A percentile compares a stretch with the other conserved stretches of the same genome.
These are phyloP conservation scores for Nothopassalora personata DNA, from an alignment of 2,329 filamentous ascomycete species.

Conservation along the genomic window DNA sequence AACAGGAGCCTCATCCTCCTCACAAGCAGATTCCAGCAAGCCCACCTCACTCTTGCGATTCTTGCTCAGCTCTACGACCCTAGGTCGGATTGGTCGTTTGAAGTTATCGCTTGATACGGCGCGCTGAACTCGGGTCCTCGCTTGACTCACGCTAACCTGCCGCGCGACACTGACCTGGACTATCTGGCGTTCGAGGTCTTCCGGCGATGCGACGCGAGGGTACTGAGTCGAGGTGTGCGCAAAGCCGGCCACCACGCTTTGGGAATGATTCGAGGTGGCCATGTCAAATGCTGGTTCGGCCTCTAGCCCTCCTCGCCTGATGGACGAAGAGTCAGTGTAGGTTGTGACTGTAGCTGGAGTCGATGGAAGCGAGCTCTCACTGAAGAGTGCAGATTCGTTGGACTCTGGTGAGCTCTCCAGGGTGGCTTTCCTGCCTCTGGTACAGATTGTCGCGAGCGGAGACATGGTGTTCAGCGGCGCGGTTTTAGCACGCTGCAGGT, in stretches of 20 bases:
- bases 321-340: constrained; percentile 20
- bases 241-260: neutral
- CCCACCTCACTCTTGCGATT: constrained; percentile 31
- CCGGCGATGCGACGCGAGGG: constrained; percentile 19
- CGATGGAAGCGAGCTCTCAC: constrained; percentile 26
- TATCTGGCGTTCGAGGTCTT: constrained; percentile 26
- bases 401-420: constrained; percentile 19
- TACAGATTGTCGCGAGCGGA: constrained; percentile 14
- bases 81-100: constrained; percentile 28
- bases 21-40: constrained; percentile 22
- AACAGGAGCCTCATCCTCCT: neutral
- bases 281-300: constrained; percentile 19
- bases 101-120: constrained; percentile 18
- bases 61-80: constrained; percentile 29
- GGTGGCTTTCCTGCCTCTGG: constrained; percentile 12
- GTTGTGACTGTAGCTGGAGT: constrained; percentile 26
- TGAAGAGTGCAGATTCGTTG: constrained; percentile 21
- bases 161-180: constrained; percentile 29
- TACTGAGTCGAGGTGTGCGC: constrained; percentile 7
- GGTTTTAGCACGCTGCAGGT: constrained; percentile 25
- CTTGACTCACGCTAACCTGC: constrained; percentile 27
- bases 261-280: constrained; percentile 5
- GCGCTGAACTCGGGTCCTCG: constrained; percentile 20
- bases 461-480: constrained; percentile 20
- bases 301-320: constrained; percentile 9